Evolutionary conservation across 352 stramenopile species (phyloP), one percentile per base, ranked within the genome.

Genomic region (Phytophthora syringae): DNA sequence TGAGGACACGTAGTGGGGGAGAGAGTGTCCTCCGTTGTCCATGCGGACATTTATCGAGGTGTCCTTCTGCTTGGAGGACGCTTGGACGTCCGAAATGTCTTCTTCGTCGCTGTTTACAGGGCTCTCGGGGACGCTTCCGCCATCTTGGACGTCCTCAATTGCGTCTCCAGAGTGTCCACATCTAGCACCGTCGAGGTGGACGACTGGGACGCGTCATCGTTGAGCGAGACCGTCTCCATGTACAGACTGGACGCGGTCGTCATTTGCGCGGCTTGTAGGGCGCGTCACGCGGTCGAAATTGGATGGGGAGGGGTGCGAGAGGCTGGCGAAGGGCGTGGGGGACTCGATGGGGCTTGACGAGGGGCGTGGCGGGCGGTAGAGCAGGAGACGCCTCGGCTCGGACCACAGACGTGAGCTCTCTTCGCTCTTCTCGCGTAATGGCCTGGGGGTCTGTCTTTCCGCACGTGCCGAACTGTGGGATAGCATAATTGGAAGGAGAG

Each of bases 191-290:
- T 75, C 18, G 60, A 64, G 6, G 18, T 24, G 18, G 37, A 43
- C 11, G 55, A 22, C n/a, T 47, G 36, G 4, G 70, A 36, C 51
- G 61, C 63, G 55, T 93, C 84, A 47, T 93, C 84, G 59, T 89
- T 91, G 36, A 92, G 69, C 30, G 82, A 92, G 28, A 93, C 84
- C 2, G 82, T 93, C 62, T 93, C 82, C 50, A 93, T 77, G 56
- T 79, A 91, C 63, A 62, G 61, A 20, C 22, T 67, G 22, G 67
- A 50, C 54, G 55, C 53, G 15, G 67, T 74, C 9, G 67, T 74
- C 67, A 71, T 74, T 40, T 52, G 70, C 77, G 51, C n/a, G 37
- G 18, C 11, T 47, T 59, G 9, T 36, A 57, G 22, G 36, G 11
- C 10, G n/a, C 15, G 40, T n/a, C 42, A 37, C 12, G 21, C 34